These are phyloP conservation scores for Polytrichum formosum DNA, from an alignment of 225 moss, liverwort and hornwort genomes.

Conservation along the genomic window DNA sequence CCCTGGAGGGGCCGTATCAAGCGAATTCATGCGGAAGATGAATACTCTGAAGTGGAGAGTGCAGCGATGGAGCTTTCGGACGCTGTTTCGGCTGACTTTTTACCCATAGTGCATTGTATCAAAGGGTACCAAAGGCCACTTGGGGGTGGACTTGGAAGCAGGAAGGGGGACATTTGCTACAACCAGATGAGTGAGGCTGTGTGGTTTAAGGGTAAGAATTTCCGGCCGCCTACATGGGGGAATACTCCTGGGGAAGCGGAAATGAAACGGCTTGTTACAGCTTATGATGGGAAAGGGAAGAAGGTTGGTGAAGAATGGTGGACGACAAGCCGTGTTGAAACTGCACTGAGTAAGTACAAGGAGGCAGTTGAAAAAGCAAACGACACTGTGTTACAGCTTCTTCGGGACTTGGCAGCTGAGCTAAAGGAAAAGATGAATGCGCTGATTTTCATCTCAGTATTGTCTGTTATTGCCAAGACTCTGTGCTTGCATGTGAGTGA, in stretches of 20 bases:
- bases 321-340: slow-evolving; percentile 63
- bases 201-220: slow-evolving; percentile 83
- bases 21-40: slow-evolving; percentile 58
- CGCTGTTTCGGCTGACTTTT: slow-evolving; percentile 50
- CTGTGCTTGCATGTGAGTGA: slow-evolving; percentile 80
- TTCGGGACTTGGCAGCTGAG: slow-evolving; percentile 71
- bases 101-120: slow-evolving; percentile 70
- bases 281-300: slow-evolving; percentile 76
- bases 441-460: slow-evolving; percentile 66
- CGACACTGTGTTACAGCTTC: slow-evolving; percentile 52
- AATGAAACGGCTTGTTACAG: slow-evolving; percentile 64
- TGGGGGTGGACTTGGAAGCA: slow-evolving; percentile 57
- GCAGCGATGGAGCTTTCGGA: slow-evolving; percentile 56
- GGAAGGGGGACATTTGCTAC: slow-evolving; percentile 67
- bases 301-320: slow-evolving; percentile 88
- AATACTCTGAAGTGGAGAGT: slow-evolving; percentile 65
- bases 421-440: slow-evolving; percentile 76
- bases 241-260: slow-evolving; percentile 82
- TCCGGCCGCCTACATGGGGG: slow-evolving; percentile 61
- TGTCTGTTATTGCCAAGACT: slow-evolving; percentile 77
- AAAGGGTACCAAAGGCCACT: slow-evolving; percentile 50
- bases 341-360: slow-evolving; percentile 62
- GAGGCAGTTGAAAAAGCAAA: slow-evolving; percentile 66
- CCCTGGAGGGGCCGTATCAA: slow-evolving; percentile 82
- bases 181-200: slow-evolving; percentile 59